Base-by-base conservation (phyloP, 257 asterid genomes). In the Galeopsis tetrahit region DNA sequence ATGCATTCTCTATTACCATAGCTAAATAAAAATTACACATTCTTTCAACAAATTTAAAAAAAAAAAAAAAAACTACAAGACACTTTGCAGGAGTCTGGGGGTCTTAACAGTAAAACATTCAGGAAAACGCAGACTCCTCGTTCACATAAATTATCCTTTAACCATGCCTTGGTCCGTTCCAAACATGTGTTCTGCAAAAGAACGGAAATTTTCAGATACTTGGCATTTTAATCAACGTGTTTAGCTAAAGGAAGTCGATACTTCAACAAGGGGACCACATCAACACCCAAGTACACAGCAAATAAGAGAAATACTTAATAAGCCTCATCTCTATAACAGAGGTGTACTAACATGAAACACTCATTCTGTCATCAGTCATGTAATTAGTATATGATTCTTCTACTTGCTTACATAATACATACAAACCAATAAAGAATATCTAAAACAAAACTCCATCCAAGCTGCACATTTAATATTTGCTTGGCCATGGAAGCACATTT, bases 1-100 rank as follows among this genome's bases (percentile, higher is more conserved):
- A 77, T 77, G 75, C 80, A 78, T 74, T 81, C 79, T 70, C 57
- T 63, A 63, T 72, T 73, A 78, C 71, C 75, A 78, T 68, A 67
- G 68, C 71, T 73, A 78, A 21, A 78, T 78, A 72, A 65, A 71
- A 57, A 56, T 59, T 74, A 39, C 48, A 58, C 68, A 53, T 66
- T 40, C 52, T 32, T 71, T 39, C 40, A 40, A 51, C 34, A 33
- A 70, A 66, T 32, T 71, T 39, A 21, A 40, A 51, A 17, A 33
- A 70, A 66, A 58, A 48, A 66, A 52, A 60, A 65, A 66, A 42
- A 34, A 67, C 78, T 65, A 57, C 80, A 68, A 51, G 66, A 28
- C 3, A 67, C 70, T 56, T 53, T 43, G 33, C 59, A 55, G 11
- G 15, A 67, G 51, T 11, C 70, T 67, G 39, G 53, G 53, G 2